These are phyloP conservation scores for Kluyveromyces nonfermentans DNA, from an alignment of 805 yeast genomes.

Conservation along the genomic window DNA sequence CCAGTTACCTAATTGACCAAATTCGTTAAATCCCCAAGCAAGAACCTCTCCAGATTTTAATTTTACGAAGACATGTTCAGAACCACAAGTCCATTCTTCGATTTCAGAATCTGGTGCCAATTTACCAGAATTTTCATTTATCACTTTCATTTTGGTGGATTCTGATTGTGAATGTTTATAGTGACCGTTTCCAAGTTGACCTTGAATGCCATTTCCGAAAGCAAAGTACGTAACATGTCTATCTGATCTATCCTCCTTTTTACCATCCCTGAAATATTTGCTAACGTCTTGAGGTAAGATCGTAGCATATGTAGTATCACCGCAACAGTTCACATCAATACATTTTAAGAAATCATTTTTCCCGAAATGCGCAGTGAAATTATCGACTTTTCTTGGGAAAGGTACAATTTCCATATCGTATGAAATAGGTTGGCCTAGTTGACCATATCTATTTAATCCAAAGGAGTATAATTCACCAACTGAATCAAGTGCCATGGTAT, in stretches of 20 bases:
- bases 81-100: conserved; percentile 49
- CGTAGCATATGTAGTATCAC: conserved; percentile 50
- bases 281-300: conserved; percentile 27
- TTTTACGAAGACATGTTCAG: conserved; percentile 54
- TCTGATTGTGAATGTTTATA: conserved; percentile 63
- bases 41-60: conserved; percentile 56
- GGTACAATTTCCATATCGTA: conserved; percentile 60
- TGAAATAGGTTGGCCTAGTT: conserved; percentile 61
- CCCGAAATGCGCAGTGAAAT: conserved; percentile 34
- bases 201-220: conserved; percentile 79
- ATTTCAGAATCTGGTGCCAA: conserved; percentile 38
- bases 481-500: conserved; percentile 60
- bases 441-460: conserved; percentile 83
- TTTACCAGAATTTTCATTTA: conserved; percentile 27
- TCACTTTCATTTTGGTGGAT: conserved; percentile 46
- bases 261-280: conserved; percentile 22
- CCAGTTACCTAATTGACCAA: conserved; percentile 81
- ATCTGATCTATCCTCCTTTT: conserved; percentile 11
- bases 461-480: conserved; percentile 71
- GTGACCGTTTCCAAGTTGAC: conserved; percentile 76
- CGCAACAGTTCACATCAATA: conserved; percentile 55
- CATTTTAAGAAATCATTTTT: conserved; percentile 39
- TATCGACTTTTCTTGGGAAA: conserved; percentile 50
- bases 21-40: conserved; percentile 78
- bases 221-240: conserved; percentile 38